Evolutionary conservation across 805 yeast genomes (phyloP).

Genomic region (Lipomyces yamanashiensis): DNA sequence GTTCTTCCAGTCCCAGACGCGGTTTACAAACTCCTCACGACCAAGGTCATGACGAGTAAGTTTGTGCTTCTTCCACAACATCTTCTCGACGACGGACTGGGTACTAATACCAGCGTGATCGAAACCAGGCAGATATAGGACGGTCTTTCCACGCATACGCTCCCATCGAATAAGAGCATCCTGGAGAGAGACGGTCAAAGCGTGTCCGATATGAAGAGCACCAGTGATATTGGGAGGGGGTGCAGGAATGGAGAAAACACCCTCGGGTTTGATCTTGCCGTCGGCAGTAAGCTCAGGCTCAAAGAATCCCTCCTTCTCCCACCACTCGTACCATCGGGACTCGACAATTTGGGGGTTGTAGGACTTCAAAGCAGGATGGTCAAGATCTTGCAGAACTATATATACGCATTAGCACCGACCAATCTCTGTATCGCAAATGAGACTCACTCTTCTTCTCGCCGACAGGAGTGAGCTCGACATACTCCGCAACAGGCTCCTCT

Average conservation of each 20-base stretch:
- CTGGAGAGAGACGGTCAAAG: slow-evolving; percentile 92
- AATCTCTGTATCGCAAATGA: no score
- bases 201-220: slow-evolving; percentile 98
- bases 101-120: slow-evolving; percentile 99
- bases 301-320: slow-evolving; percentile 86
- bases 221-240: slow-evolving; percentile 99
- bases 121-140: slow-evolving; percentile 90
- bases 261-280: slow-evolving; percentile 80
- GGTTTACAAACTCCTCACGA: slow-evolving; percentile 83
- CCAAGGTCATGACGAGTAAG: slow-evolving; percentile 94
- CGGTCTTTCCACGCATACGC: slow-evolving; percentile 97
- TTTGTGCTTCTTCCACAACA: slow-evolving; percentile 83
- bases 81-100: slow-evolving; percentile 97
- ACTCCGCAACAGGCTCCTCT: slow-evolving; percentile 78
- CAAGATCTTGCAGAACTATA: slow-evolving; percentile 70
- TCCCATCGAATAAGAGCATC: slow-evolving; percentile 90
- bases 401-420: background rate
- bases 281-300: slow-evolving; percentile 80
- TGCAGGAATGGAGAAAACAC: slow-evolving; percentile 89
- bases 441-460: slow-evolving; percentile 78
- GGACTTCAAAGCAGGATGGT: slow-evolving; percentile 91
- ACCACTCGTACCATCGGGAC: slow-evolving; percentile 97
- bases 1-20: slow-evolving; percentile 99
- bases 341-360: slow-evolving; percentile 92
- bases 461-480: slow-evolving; percentile 76